Base-by-base conservation (phyloP, 225 moss, liverwort and hornwort species). In the Rhytidiadelphus loreus region DNA sequence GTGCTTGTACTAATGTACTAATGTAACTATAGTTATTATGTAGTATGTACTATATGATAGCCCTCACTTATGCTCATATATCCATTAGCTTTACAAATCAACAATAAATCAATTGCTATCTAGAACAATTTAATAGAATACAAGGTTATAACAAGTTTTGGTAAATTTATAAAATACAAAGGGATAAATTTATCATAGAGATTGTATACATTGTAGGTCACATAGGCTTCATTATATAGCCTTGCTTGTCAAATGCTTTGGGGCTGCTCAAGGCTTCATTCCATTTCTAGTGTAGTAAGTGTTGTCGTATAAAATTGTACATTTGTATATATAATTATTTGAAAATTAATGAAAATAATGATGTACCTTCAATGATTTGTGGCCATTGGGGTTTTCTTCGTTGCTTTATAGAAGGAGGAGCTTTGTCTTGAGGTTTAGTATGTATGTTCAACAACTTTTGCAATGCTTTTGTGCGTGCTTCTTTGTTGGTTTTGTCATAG, bases 41-140 rank as follows among this genome's bases (percentile, higher is more conserved):
- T 21, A 20, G 0, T n/a, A n/a, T 68, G 22, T 66, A 12, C n/a
- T n/a, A n/a, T 37, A n/a, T n/a, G 22, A 12, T 66, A 21, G n/a
- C n/a, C n/a, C 2, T n/a, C 11, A n/a, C 22, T 2, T 21, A 66
- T 0, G 1, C n/a, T 68, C 22, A n/a, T 68, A 22, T n/a, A 6
- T 66, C 12, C 6, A 37, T 7, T 37, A 20, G 20, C 16, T 32
- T 32, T 15, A 61, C 9, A 57, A 57, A 57, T 22, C 10, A 57
- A 22, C 8, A 28, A 30, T 20, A 35, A 19, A 66, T 37, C 37
- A 66, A 66, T 37, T 66, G 6, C 37, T 37, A 21, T 1, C 37
- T 66, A 12, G 12, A 66, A 66, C 12, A 37, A 66, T 66, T 37
- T 37, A 37, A 66, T 66, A 37, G 12, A 66, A 37, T 37, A 66